Percentiles rank a stretch among this genome's conserved stretches.
Conservation (phyloP, 345 rosid genomes). For the Eucalyptus brandiana region DNA sequence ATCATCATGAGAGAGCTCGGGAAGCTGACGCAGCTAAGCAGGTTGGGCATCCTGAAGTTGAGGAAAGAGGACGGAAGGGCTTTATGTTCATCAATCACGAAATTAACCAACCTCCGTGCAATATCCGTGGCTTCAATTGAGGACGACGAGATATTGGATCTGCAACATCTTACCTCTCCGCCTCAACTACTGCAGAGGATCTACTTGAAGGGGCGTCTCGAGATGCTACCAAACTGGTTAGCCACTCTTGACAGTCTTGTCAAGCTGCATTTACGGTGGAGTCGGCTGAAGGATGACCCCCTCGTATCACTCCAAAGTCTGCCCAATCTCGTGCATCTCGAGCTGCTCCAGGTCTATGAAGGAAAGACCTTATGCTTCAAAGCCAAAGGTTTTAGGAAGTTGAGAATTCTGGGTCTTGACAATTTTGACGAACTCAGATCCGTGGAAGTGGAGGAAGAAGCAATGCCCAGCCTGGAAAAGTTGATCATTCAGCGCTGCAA, state of each 20-base stretch:
- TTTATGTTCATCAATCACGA: constrained; percentile 14
- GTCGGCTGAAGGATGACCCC: constrained; percentile 16
- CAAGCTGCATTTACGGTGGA: constrained; percentile 11
- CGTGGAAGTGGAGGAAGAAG: constrained; percentile 7
- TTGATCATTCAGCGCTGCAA: constrained; percentile 14
- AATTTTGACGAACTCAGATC: constrained; percentile 9
- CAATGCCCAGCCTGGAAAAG: constrained; percentile 16
- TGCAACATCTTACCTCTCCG: constrained; percentile 10
- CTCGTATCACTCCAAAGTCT: constrained; percentile 7
- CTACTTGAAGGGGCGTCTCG: constrained; percentile 13
- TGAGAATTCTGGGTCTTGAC: constrained; percentile 12
- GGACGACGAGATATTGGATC: constrained; percentile 14
- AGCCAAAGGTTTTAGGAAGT: constrained; percentile 14
- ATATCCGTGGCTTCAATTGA: constrained; percentile 8
- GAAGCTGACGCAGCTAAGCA: constrained; percentile 19
- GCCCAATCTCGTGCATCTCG: constrained; percentile 23
- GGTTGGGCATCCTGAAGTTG: constrained; percentile 23
- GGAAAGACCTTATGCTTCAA: constrained; percentile 7
- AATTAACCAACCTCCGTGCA: constrained; percentile 12
- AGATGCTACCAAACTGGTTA: constrained; percentile 13
- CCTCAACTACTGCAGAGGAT: constrained; percentile 14
- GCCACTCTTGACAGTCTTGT: constrained; percentile 5
- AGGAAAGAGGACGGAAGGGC: constrained; percentile 18
- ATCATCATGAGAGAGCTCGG: constrained; percentile 16
- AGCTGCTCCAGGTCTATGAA: constrained; percentile 7